These are phyloP conservation scores for Hansenula lynferdii DNA, from an alignment of 1,139 yeast genomes.

Conservation along the genomic window DNA sequence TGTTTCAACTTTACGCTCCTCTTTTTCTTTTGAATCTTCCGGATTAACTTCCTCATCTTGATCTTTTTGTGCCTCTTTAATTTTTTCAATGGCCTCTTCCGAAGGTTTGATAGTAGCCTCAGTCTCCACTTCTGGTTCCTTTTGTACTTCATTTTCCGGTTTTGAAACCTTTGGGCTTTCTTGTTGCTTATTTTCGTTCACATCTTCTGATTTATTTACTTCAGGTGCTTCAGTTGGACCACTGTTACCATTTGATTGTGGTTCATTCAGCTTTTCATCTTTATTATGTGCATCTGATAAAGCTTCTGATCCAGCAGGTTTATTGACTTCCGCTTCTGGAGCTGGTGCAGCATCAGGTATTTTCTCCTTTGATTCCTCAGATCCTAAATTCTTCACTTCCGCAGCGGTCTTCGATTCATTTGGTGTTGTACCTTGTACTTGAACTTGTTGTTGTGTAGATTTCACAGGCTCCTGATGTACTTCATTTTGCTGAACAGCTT, in stretches of 20 bases:
- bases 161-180: slow-evolving; percentile 6
- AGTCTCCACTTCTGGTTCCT: slow-evolving; percentile 6
- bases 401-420: slow-evolving; percentile 1
- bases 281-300: too few relatives aligned
- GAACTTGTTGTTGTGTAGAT: slow-evolving; percentile 6
- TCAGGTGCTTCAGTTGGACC: too few relatives aligned
- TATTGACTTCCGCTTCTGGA: too few relatives aligned
- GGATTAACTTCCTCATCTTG: slow-evolving; percentile 25
- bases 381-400: slow-evolving; percentile 10
- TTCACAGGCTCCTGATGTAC: neutral
- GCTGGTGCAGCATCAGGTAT: too few relatives aligned
- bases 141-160: slow-evolving; percentile 10
- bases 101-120: slow-evolving; percentile 33
- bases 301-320: too few relatives aligned
- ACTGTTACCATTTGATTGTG: too few relatives aligned
- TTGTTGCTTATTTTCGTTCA: too few relatives aligned
- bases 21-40: slow-evolving; percentile 20
- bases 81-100: slow-evolving; percentile 34
- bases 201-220: too few relatives aligned
- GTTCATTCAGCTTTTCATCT: too few relatives aligned
- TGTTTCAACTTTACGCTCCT: slow-evolving; percentile 61
- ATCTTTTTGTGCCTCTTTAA: slow-evolving; percentile 34
- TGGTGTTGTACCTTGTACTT: slow-evolving; percentile 6
- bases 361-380: too few relatives aligned
- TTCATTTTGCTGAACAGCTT: slow-evolving; percentile 3